Conservation (phyloP, 208 protist genomes). For the Leishmania tropica region DNA sequence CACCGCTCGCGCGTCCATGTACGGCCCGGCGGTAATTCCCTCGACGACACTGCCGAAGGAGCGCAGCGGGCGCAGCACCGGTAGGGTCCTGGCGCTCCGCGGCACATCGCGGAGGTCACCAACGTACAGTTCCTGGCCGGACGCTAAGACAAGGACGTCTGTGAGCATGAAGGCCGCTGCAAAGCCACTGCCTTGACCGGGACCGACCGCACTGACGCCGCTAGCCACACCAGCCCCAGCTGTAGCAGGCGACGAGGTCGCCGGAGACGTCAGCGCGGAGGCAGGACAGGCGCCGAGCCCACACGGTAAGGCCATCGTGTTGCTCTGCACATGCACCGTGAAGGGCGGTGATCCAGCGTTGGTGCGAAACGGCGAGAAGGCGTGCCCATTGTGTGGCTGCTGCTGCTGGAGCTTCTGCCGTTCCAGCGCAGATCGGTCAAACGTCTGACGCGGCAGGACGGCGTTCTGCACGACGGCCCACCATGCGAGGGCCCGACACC, state of each 20-base stretch:
- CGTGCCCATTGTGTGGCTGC: neutral
- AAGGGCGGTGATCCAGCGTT: conserved; percentile 10
- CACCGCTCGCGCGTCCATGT: conserved; percentile 17
- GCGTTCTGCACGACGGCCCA: conserved; percentile 31
- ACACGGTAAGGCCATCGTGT: conserved; percentile 22
- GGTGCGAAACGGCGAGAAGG: neutral
- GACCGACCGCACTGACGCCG: neutral
- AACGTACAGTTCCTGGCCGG: neutral
- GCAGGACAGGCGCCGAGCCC: neutral
- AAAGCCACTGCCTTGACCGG: conserved; percentile 3
- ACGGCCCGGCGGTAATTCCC: conserved; percentile 4
- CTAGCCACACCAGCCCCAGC: conserved; percentile 1
- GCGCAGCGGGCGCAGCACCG: conserved; percentile 18
- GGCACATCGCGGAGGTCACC: conserved; percentile 26
- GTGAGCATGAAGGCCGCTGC: neutral
- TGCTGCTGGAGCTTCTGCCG: conserved; percentile 2
- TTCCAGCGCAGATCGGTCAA: conserved; percentile 26
- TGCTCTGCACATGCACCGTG: conserved; percentile 37
- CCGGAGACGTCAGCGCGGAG: conserved; percentile 5
- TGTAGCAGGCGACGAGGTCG: neutral
- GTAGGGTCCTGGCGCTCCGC: conserved; percentile 9
- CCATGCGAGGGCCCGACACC: conserved; percentile 16
- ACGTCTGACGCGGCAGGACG: conserved; percentile 30
- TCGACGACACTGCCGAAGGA: conserved; percentile 22
- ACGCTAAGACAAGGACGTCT: neutral